Percentiles rank a stretch among this genome's conserved stretches.
Evolutionary conservation across 768 basidiomycete genomes (phyloP).

Genomic region (Tricholoma saponaceum): DNA sequence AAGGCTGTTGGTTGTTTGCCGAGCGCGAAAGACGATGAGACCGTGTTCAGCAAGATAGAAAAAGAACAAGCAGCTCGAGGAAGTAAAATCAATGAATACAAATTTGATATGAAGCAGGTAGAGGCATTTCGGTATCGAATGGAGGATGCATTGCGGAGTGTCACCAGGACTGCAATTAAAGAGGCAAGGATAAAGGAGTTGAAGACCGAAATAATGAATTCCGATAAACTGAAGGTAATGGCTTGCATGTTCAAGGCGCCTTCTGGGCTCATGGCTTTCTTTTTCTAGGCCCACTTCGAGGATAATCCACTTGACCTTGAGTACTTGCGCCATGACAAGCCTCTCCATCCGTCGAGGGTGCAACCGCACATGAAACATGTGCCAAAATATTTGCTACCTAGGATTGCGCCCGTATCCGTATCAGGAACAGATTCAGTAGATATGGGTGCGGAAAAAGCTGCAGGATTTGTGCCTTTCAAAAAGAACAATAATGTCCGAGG

Average conservation of each 20-base stretch:
- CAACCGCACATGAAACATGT: constrained; percentile 96
- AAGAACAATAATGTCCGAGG: constrained; percentile 44
- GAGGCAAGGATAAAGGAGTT: constrained; percentile 94
- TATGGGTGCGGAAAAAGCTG: constrained; percentile 28
- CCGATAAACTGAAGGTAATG: constrained; percentile 89
- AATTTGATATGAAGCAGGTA: constrained; percentile 93
- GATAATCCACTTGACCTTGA: constrained; percentile 94
- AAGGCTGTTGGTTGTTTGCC: constrained; percentile 67
- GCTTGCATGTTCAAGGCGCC: not conserved
- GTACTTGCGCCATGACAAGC: constrained; percentile 90
- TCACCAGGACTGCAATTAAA: constrained; percentile 80
- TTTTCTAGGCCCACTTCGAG: constrained; percentile 86
- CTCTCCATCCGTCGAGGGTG: constrained; percentile 83
- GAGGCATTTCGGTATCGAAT: constrained; percentile 97
- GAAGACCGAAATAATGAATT: constrained; percentile 90
- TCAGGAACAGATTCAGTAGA: constrained; percentile 29
- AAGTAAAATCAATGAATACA: constrained; percentile 78
- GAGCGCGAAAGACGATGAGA: constrained; percentile 73
- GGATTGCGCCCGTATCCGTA: constrained; percentile 62
- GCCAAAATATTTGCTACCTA: constrained; percentile 87
- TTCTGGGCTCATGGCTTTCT: not conserved
- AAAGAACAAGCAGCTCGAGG: constrained; percentile 61
- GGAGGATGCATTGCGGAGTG: constrained; percentile 90
- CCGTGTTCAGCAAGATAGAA: constrained; percentile 73
- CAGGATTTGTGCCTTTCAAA: constrained; percentile 71